Evolutionary conservation across 1,139 yeast genomes (phyloP).

Genomic region (Cylindricascospora bacillispora): DNA sequence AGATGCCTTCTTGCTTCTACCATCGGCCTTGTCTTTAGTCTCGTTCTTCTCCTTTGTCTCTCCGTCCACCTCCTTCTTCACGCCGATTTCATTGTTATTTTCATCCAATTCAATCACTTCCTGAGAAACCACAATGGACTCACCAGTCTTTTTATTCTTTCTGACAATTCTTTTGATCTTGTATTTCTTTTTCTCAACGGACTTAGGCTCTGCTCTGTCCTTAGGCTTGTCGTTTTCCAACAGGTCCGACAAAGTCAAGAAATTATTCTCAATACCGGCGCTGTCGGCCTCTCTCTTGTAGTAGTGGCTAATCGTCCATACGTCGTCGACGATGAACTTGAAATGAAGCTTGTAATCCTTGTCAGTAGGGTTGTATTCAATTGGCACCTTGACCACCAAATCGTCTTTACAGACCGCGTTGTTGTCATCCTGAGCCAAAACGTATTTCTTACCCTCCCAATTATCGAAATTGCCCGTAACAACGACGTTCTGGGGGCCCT

Average conservation of each 20-base stretch:
- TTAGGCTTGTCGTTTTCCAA: background rate
- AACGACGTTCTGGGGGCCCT: constrained; percentile 45
- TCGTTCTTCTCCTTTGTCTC: no score
- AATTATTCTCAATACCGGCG: constrained; percentile 52
- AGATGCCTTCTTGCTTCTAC: no score
- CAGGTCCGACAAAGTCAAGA: constrained; percentile 29
- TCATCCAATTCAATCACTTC: constrained; percentile 18
- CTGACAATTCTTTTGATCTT: constrained; percentile 27
- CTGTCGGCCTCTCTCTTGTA: constrained; percentile 35
- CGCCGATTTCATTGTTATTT: constrained; percentile 10
- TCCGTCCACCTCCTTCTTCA: no score
- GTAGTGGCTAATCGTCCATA: constrained; percentile 42
- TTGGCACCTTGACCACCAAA: constrained; percentile 30
- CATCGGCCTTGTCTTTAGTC: no score
- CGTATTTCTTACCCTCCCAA: constrained; percentile 49
- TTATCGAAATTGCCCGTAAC: constrained; percentile 70
- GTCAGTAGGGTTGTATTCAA: constrained; percentile 28
- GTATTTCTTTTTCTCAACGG: constrained; percentile 6
- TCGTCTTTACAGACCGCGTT: no score
- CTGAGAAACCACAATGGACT: constrained; percentile 26
- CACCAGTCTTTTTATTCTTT: constrained; percentile 30
- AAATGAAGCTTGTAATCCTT: constrained; percentile 38
- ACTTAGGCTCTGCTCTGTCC: background rate
- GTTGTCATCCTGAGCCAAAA: background rate
- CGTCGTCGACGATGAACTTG: constrained; percentile 67